Evolutionary conservation across 495 filamentous ascomycete genomes (phyloP).

Genomic region (Neurospora cerealis): DNA sequence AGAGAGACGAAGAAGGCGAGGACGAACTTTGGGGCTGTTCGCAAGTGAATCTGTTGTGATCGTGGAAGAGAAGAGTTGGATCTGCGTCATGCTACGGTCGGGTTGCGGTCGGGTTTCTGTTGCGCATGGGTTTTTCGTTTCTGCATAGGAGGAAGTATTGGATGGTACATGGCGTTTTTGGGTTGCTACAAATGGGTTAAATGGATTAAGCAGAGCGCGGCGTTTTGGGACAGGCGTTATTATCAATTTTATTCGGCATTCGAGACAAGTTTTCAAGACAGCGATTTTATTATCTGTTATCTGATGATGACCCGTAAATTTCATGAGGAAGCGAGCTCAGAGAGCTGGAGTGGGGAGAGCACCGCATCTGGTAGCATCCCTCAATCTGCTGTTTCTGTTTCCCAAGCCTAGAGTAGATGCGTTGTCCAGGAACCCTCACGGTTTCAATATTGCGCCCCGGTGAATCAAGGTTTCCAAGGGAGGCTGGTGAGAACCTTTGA

Average conservation of each 20-base stretch:
- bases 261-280: neutral
- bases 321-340: neutral
- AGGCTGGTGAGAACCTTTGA: neutral
- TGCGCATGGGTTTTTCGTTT: neutral
- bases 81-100: neutral
- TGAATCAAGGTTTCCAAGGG: neutral
- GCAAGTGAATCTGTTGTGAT: constrained; percentile 27
- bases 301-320: neutral
- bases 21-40: constrained; percentile 39
- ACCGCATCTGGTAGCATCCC: neutral
- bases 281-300: neutral
- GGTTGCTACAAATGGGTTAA: neutral
- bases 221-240: neutral
- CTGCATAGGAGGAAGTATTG: neutral
- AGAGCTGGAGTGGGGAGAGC: neutral
- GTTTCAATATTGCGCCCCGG: neutral
- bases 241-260: neutral
- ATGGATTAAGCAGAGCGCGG: neutral
- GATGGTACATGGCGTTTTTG: constrained; percentile 7
- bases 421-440: neutral
- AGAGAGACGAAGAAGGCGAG: constrained; percentile 40
- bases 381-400: neutral
- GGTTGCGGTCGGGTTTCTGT: neutral
- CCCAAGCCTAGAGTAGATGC: neutral
- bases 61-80: neutral